A percentile compares a stretch with the other conserved stretches of the same genome.
Conservation (phyloP, 371 early-diverging fungal genomes). For the Mortierella sp. region DNA sequence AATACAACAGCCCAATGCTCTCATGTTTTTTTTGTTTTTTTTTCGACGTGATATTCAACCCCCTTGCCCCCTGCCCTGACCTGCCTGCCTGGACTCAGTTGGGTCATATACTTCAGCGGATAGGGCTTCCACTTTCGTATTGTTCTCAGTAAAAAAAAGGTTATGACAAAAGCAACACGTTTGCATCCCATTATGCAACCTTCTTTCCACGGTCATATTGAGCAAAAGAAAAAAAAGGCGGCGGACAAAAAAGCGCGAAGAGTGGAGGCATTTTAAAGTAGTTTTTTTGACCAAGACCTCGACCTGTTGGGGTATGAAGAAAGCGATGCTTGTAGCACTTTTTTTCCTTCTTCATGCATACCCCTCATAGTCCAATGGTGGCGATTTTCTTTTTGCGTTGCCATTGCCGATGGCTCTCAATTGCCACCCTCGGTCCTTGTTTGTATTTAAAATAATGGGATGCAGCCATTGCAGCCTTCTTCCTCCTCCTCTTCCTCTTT, state of each 20-base stretch:
- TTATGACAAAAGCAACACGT: neutral
- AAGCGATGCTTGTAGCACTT: neutral
- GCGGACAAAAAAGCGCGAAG: neutral
- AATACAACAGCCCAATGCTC: neutral
- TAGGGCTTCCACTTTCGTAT: neutral
- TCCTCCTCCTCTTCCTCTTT: no score
- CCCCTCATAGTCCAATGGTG: neutral
- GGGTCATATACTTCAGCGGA: neutral
- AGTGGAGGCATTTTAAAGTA: neutral
- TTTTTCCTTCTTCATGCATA: neutral
- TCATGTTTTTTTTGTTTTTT: neutral
- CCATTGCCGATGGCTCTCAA: constrained; percentile 1
- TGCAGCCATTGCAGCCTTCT: no score
- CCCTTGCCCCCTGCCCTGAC: no score
- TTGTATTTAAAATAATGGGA: no score
- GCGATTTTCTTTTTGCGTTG: neutral
- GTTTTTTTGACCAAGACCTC: no score
- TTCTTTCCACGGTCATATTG: no score
- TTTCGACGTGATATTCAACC: neutral
- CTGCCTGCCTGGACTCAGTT: neutral
- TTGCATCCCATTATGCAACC: neutral
- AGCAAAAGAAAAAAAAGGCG: neutral
- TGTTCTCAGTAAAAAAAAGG: neutral
- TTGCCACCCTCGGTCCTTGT: neutral
- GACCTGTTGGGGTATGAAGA: neutral